These are phyloP conservation scores for Macrophomina phaseolina DNA, from an alignment of 2,329 filamentous ascomycete genomes.

Conservation along the genomic window DNA sequence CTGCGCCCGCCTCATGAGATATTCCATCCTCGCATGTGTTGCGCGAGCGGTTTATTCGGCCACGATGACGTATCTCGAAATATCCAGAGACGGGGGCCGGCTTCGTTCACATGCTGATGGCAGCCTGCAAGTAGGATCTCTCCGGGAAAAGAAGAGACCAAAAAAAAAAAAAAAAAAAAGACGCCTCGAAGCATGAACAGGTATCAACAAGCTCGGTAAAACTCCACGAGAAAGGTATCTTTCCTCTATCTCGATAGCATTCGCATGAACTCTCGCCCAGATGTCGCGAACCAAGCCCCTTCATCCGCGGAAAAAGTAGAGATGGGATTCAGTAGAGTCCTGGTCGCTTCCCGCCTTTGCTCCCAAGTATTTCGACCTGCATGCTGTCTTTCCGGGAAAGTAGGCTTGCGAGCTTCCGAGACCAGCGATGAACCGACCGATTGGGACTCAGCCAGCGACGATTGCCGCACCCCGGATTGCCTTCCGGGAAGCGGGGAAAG, in stretches of 20 bases:
- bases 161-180: too few relatives aligned
- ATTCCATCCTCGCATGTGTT: not conserved
- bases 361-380: not conserved
- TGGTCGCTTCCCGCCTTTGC: not conserved
- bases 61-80: not conserved
- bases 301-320: too few relatives aligned
- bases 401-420: not conserved
- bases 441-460: not conserved
- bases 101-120: not conserved
- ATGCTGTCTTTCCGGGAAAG: not conserved
- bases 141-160: too few relatives aligned
- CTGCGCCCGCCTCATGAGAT: not conserved
- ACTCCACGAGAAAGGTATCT: too few relatives aligned
- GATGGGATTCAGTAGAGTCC: too few relatives aligned
- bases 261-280: too few relatives aligned
- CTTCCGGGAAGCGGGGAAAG: not conserved
- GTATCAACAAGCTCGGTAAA: too few relatives aligned
- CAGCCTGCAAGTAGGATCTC: not conserved
- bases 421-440: not conserved
- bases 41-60: not conserved
- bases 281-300: too few relatives aligned
- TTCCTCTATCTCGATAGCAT: too few relatives aligned
- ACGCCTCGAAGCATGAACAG: too few relatives aligned
- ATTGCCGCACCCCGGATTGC: not conserved
- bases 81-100: not conserved